Percentiles rank a stretch among this genome's conserved stretches.
Conservation (phyloP, 1,284 basidiomycete genomes). For the Kalmanozyma brasiliensis region DNA sequence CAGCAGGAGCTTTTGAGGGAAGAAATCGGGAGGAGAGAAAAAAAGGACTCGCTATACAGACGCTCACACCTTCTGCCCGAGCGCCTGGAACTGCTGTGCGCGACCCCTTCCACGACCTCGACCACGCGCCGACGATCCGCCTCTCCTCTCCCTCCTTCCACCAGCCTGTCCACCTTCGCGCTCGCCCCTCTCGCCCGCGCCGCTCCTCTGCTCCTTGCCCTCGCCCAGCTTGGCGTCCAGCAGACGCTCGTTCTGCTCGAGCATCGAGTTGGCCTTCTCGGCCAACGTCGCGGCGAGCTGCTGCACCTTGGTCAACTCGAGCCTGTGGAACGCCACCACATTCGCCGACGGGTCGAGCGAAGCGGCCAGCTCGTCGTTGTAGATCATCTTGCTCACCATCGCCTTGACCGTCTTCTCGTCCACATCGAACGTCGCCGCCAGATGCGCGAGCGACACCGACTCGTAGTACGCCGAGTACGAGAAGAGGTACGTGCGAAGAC, state of each 20-base stretch:
- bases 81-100: slow-evolving; percentile 60
- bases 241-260: slow-evolving; percentile 97
- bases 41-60: background rate
- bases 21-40: slow-evolving; percentile 1
- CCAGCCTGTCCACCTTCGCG: slow-evolving; percentile 50
- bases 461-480: slow-evolving; percentile 96
- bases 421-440: slow-evolving; percentile 88
- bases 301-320: slow-evolving; percentile 75
- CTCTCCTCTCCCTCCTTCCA: slow-evolving; percentile 56
- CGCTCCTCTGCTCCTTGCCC: slow-evolving; percentile 46
- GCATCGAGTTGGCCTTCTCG: slow-evolving; percentile 84
- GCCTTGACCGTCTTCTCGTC: slow-evolving; percentile 84
- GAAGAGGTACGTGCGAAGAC: slow-evolving; percentile 94
- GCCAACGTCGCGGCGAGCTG: slow-evolving; percentile 73
- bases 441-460: slow-evolving; percentile 85
- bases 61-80: slow-evolving; percentile 59
- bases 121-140: slow-evolving; percentile 56
- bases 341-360: slow-evolving; percentile 89
- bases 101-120: slow-evolving; percentile 60
- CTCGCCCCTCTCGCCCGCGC: slow-evolving; percentile 42
- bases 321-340: slow-evolving; percentile 85
- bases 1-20: slow-evolving; percentile 24
- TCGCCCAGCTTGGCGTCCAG: slow-evolving; percentile 85
- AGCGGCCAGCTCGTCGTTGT: slow-evolving; percentile 93
- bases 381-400: slow-evolving; percentile 98